These are phyloP conservation scores for Dentipellis fragilis DNA, from an alignment of 768 basidiomycete genomes.

Conservation along the genomic window DNA sequence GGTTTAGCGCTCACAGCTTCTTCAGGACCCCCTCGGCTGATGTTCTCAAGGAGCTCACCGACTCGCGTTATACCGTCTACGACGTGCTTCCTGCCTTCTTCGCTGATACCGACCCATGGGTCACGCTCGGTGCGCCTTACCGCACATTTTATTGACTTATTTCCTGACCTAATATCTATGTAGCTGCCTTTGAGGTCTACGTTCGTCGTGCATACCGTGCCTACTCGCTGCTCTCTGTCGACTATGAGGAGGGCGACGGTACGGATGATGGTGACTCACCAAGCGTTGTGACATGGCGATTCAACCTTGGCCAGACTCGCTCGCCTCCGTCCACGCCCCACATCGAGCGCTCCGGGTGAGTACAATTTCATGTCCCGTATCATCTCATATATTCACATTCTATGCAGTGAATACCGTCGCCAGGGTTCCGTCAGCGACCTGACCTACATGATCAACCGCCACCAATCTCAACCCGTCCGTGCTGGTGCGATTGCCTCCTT, in stretches of 20 bases:
- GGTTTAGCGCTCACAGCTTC: neutral
- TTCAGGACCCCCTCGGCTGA: conserved; percentile 74
- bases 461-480: conserved; percentile 82
- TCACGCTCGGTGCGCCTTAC: conserved; percentile 58
- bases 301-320: conserved; percentile 86
- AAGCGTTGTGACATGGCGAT: conserved; percentile 82
- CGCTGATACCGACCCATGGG: conserved; percentile 73
- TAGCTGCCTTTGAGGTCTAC: conserved; percentile 93
- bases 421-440: conserved; percentile 94
- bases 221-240: conserved; percentile 83
- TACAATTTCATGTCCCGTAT: neutral
- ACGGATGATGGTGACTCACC: conserved; percentile 77
- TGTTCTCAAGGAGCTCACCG: conserved; percentile 84
- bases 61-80: conserved; percentile 93
- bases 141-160: neutral
- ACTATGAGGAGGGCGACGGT: conserved; percentile 89
- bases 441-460: conserved; percentile 81
- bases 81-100: conserved; percentile 97
- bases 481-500: conserved; percentile 90
- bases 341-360: conserved; percentile 37
- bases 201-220: conserved; percentile 92
- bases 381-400: neutral
- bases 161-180: neutral
- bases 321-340: conserved; percentile 80
- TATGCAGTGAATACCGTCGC: conserved; percentile 52